These are phyloP conservation scores for Fonsecaea pugnacius DNA, from an alignment of 2,329 filamentous ascomycete genomes.

Conservation along the genomic window DNA sequence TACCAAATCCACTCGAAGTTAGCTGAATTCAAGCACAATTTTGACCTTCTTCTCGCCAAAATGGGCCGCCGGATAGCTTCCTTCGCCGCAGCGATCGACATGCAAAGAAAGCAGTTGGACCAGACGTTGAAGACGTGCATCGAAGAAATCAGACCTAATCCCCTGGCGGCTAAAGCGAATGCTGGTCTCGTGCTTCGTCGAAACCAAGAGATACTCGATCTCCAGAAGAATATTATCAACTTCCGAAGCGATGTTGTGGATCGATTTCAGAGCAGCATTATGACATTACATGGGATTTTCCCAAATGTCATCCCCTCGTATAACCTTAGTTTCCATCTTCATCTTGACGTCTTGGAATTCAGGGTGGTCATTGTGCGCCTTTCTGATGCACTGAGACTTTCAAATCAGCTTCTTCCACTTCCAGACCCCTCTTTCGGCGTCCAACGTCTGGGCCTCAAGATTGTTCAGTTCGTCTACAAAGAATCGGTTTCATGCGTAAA, in stretches of 20 bases:
- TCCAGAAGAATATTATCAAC: slow-evolving; percentile 32
- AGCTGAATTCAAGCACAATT: slow-evolving; percentile 20
- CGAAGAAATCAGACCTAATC: slow-evolving; percentile 36
- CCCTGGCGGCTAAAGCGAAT: slow-evolving; percentile 37
- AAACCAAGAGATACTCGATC: slow-evolving; percentile 30
- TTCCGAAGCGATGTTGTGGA: slow-evolving; percentile 34
- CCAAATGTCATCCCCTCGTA: slow-evolving; percentile 38
- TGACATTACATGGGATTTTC: slow-evolving; percentile 25
- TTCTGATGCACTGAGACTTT: slow-evolving; percentile 35
- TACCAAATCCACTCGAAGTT: slow-evolving; percentile 35
- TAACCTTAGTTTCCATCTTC: slow-evolving; percentile 36
- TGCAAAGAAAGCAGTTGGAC: slow-evolving; percentile 27
- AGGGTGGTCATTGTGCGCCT: slow-evolving; percentile 34
- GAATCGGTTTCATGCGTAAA: slow-evolving; percentile 30
- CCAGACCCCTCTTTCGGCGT: slow-evolving; percentile 36
- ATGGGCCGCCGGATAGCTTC: slow-evolving; percentile 34
- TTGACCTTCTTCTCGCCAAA: slow-evolving; percentile 36
- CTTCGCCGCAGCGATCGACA: slow-evolving; percentile 31
- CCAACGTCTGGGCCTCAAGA: slow-evolving; percentile 32
- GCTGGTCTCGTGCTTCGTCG: slow-evolving; percentile 34
- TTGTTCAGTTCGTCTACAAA: slow-evolving; percentile 25
- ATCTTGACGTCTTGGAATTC: slow-evolving; percentile 36
- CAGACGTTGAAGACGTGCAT: slow-evolving; percentile 32
- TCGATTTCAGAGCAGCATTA: slow-evolving; percentile 31
- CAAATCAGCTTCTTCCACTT: slow-evolving; percentile 26